These are phyloP conservation scores for Colletotrichum sp. DNA, from an alignment of 2,329 filamentous ascomycete species.

Conservation along the genomic window DNA sequence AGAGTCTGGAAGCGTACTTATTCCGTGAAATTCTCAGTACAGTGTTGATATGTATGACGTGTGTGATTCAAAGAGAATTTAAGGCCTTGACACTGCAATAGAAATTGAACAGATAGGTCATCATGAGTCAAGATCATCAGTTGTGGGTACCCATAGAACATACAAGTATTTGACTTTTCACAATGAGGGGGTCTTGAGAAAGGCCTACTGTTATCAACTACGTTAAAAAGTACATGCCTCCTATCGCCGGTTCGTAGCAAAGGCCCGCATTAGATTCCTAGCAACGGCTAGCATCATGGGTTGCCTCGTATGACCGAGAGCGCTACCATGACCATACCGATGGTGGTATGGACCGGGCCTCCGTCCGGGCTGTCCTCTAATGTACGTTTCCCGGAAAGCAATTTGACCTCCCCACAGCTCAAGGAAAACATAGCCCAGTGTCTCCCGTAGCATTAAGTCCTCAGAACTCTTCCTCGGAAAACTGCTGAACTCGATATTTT, in stretches of 20 bases:
- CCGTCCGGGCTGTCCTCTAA: too few species aligned
- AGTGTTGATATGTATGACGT: not conserved
- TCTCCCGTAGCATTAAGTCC: not conserved
- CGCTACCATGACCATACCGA: too few species aligned
- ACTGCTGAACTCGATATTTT: not conserved
- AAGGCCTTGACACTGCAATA: not conserved
- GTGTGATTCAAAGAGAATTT: not conserved
- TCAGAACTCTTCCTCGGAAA: not conserved
- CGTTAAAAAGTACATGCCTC: too few species aligned
- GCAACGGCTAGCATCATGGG: too few species aligned
- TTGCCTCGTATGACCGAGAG: too few species aligned
- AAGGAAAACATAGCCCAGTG: not conserved
- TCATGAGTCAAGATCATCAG: not conserved
- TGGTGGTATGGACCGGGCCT: too few species aligned
- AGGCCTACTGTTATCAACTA: too few species aligned
- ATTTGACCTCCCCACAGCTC: not conserved
- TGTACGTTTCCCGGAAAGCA: too few species aligned
- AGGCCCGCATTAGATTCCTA: too few species aligned
- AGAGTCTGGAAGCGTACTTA: not conserved
- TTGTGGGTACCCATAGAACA: not conserved
- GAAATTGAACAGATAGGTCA: not conserved
- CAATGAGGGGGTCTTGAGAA: too few species aligned
- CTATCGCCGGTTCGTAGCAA: too few species aligned
- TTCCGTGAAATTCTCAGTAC: not conserved
- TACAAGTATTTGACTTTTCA: too few species aligned